A percentile compares a stretch with the other conserved stretches of the same genome.
phyloP scores from a whole-genome alignment of 2,329 filamentous ascomycete genomes.

The Plectosphaerella plurivora region DNA sequence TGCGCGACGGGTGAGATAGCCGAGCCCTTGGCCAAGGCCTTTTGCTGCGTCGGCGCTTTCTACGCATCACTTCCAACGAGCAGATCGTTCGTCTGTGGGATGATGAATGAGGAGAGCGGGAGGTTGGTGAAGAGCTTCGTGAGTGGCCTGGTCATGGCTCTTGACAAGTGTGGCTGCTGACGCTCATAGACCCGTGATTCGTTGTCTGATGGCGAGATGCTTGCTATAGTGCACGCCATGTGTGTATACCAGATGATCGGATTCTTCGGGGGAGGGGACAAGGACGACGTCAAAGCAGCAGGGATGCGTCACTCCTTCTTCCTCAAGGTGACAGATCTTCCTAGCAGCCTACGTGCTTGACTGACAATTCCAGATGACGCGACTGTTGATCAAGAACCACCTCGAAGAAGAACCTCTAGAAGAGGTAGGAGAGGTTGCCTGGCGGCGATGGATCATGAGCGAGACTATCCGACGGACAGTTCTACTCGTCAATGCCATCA shows the following conservation, averaged over 20 bases:
- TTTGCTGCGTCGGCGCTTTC: constrained; percentile 3
- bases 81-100: not conserved
- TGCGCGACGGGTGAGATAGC: constrained; percentile 6
- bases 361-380: not conserved
- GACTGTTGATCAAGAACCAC: not conserved
- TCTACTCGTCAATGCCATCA: constrained; percentile 3
- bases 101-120: constrained; percentile 7
- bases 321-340: constrained; percentile 2
- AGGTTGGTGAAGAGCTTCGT: constrained; percentile 4
- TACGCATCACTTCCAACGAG: constrained; percentile 3
- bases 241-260: constrained; percentile 11
- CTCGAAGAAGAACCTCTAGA: not conserved
- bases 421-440: constrained; percentile 1
- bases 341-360: too few relatives aligned
- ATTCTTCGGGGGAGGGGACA: constrained; percentile 6
- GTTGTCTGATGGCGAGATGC: constrained; percentile 1
- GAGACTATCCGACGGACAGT: constrained; percentile 3
- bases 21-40: constrained; percentile 5
- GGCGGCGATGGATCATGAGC: constrained; percentile 1
- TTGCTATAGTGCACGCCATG: constrained; percentile 7
- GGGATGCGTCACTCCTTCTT: constrained; percentile 7
- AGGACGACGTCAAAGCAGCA: constrained; percentile 2
- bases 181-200: not conserved
- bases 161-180: not conserved
- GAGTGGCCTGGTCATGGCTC: not conserved